Base-by-base conservation (phyloP, 1,284 basidiomycete genomes). In the Rhodotorula sp. region DNA sequence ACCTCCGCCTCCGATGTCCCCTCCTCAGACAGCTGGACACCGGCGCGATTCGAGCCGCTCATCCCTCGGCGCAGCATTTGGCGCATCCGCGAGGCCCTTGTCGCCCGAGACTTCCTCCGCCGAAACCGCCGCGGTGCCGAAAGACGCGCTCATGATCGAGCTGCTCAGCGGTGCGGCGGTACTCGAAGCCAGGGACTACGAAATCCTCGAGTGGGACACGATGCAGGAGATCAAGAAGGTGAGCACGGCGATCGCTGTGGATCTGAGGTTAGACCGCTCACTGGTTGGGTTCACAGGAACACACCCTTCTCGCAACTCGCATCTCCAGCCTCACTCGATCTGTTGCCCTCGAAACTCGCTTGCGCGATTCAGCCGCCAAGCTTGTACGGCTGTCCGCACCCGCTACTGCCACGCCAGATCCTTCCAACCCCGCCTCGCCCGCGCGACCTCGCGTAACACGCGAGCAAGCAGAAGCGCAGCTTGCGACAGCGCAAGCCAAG, bases 341-440 rank as follows among this genome's bases (percentile, higher is more conserved):
- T 7, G 60, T 77, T 57, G 63, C 74, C 3, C 68, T 77, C 45
- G 76, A 76, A 49, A 74, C 67, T n/a, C 67, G 69, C 14, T 71
- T 77, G 1, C 72, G 71, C 19, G 74, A 74, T 50, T 74, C 74
- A 4, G 68, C 73, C 27, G 68, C 74, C 46, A 73, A 72, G n/a
- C 72, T 77, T 46, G 74, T 72, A 19, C 74, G 74, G 7, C 63
- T 76, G 44, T 67, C 74, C 1, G 60, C 60, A 3, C 68, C 72
- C 0, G 13, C 56, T 4, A 41, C 61, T 12, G 58, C 61, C 45
- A 21, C 48, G 10, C n/a, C 53, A 25, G 10, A 66, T 10, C 61
- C 67, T 7, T 3, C 62, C 4, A 48, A 68, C 5, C 56, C 59
- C 4, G 10, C 46, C 27, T 55, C 66, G 9, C 50, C 71, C 12